Evolutionary conservation across 352 stramenopile species (phyloP).

Genomic region (Phytopythium montanum): DNA sequence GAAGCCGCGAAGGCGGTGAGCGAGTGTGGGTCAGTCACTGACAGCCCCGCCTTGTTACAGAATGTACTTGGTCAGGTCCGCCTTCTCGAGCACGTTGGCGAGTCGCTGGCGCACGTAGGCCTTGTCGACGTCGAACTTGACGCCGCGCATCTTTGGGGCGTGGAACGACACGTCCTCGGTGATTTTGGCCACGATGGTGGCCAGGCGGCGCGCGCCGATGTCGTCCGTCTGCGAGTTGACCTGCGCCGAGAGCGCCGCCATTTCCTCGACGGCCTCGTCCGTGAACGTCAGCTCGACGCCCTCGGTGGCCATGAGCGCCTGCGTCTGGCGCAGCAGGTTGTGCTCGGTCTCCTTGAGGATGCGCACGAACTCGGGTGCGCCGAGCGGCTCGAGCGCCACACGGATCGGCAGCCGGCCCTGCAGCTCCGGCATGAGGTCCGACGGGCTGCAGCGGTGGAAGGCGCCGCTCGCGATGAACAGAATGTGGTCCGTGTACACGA

Average conservation of each 20-base stretch:
- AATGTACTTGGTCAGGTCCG: conserved; percentile 97
- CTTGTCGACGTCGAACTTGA: conserved; percentile 90
- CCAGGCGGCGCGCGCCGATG: conserved; percentile 96
- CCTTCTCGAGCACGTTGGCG: conserved; percentile 91
- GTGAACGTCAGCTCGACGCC: conserved; percentile 94
- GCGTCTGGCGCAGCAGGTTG: conserved; percentile 96
- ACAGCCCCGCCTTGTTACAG: conserved; percentile 64
- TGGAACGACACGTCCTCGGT: conserved; percentile 98
- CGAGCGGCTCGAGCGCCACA: conserved; percentile 95
- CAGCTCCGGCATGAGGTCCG: conserved; percentile 97
- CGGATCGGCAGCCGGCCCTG: conserved; percentile 98
- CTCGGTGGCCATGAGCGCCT: conserved; percentile 95
- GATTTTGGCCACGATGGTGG: conserved; percentile 97
- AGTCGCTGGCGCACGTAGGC: conserved; percentile 92
- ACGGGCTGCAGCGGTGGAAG: conserved; percentile 97
- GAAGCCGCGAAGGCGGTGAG: not conserved
- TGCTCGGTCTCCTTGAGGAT: conserved; percentile 96
- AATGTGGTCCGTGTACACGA: conserved; percentile 99
- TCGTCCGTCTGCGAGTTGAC: conserved; percentile 97
- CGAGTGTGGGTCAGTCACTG: not conserved
- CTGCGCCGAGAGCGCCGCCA: conserved; percentile 91
- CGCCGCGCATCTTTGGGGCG: conserved; percentile 86
- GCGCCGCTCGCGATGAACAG: conserved; percentile 97
- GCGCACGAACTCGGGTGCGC: conserved; percentile 96
- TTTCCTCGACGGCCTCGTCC: conserved; percentile 96